A percentile compares a stretch with the other conserved stretches of the same genome.
Conservation (phyloP, 129 eudicot genomes). For the Pulicaria dysenterica region DNA sequence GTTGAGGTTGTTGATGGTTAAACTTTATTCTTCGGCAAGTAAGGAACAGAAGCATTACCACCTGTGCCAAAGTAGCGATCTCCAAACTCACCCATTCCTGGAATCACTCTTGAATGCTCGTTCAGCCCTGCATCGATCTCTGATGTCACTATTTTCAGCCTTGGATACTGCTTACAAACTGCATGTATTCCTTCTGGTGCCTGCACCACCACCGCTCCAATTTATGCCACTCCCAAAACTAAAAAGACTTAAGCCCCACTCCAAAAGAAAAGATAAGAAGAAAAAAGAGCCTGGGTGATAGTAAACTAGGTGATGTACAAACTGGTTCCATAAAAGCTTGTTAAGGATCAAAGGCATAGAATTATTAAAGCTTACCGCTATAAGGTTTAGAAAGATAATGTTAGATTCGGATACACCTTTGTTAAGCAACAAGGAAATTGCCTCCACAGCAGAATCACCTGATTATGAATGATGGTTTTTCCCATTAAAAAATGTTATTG, state of each 20-base stretch:
- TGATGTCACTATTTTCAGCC: conserved; percentile 81
- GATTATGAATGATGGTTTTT: conserved; percentile 11
- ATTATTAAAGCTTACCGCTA: conserved; percentile 54
- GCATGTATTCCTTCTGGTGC: conserved; percentile 87
- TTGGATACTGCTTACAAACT: conserved; percentile 71
- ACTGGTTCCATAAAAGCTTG: background rate
- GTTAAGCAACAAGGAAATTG: conserved; percentile 70
- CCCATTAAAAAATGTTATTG: background rate
- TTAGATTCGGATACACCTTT: conserved; percentile 85
- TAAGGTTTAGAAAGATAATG: conserved; percentile 85
- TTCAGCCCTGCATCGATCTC: conserved; percentile 71
- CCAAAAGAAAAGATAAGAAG: no score
- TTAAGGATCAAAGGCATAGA: background rate
- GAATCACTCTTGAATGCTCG: conserved; percentile 64
- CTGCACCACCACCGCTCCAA: conserved; percentile 40
- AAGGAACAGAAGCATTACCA: conserved; percentile 25
- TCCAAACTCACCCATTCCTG: conserved; percentile 97
- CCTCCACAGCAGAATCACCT: conserved; percentile 90
- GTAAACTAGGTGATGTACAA: background rate
- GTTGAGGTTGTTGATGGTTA: background rate
- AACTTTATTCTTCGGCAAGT: conserved; percentile 22
- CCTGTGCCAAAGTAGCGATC: conserved; percentile 92
- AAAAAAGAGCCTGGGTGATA: background rate
- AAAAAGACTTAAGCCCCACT: background rate
- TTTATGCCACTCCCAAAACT: background rate